These are phyloP conservation scores for Lagenaria siceraria DNA, from an alignment of 306 rosid genomes.

Conservation along the genomic window DNA sequence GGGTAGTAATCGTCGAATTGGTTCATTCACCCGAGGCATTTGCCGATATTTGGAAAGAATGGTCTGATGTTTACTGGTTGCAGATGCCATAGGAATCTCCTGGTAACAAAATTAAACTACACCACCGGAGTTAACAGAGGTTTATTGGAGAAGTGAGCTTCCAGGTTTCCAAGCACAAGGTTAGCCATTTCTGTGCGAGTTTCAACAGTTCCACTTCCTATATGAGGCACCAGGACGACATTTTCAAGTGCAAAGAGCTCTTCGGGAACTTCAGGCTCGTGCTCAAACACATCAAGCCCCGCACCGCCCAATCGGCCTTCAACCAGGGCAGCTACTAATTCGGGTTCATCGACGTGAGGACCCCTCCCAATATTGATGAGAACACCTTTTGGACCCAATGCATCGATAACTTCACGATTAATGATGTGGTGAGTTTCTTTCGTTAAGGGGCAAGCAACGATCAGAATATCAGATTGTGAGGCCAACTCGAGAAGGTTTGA, in stretches of 20 bases:
- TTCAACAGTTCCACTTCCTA: conserved; percentile 60
- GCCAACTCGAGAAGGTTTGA: conserved; percentile 69
- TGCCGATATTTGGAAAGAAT: neutral
- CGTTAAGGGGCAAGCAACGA: conserved; percentile 70
- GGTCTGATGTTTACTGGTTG: neutral
- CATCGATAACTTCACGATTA: conserved; percentile 57
- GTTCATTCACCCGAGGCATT: neutral
- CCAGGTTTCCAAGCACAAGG: conserved; percentile 57
- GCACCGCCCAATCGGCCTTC: conserved; percentile 88
- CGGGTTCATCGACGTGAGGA: conserved; percentile 64
- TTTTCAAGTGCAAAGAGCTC: conserved; percentile 59
- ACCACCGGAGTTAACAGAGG: conserved; percentile 56
- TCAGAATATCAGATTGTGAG: conserved; percentile 50
- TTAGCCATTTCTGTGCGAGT: conserved; percentile 69
- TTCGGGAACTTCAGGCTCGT: conserved; percentile 71
- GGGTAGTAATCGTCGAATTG: neutral
- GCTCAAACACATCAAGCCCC: conserved; percentile 69
- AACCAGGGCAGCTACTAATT: conserved; percentile 53
- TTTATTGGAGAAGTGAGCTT: conserved; percentile 67
- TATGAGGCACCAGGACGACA: conserved; percentile 63
- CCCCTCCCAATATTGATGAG: conserved; percentile 82
- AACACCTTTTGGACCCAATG: conserved; percentile 64
- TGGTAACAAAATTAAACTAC: neutral
- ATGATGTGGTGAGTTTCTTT: conserved; percentile 49
- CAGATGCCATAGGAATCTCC: neutral